Evolutionary conservation across 768 basidiomycete species (phyloP).

Genomic region (Phylloporus sp.): DNA sequence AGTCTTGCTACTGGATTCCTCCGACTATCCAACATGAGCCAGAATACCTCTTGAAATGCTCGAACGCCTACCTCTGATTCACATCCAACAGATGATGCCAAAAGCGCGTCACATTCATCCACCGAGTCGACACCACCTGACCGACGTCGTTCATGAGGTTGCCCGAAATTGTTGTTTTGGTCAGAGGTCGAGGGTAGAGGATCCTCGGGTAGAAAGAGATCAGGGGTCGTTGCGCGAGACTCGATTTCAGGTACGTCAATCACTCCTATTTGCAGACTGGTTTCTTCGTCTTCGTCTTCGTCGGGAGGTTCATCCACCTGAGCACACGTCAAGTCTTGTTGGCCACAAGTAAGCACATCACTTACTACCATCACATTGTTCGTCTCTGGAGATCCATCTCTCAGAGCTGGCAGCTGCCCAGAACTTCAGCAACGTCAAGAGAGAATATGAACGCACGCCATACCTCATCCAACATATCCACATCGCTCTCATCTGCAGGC

Average conservation of each 20-base stretch:
- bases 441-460: background rate
- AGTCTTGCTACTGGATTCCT: constrained; percentile 11
- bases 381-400: background rate
- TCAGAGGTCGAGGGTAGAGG: background rate
- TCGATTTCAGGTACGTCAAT: background rate
- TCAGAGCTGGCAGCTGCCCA: constrained; percentile 1
- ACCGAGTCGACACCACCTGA: constrained; percentile 9
- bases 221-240: constrained; percentile 1
- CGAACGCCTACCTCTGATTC: constrained; percentile 9
- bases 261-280: background rate
- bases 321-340: background rate
- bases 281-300: background rate
- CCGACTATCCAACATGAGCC: constrained; percentile 11
- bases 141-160: background rate
- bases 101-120: constrained; percentile 16
- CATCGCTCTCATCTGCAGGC: background rate
- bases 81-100: background rate
- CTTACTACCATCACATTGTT: constrained; percentile 5
- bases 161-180: background rate
- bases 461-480: constrained; percentile 12
- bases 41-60: background rate
- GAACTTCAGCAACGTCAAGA: constrained; percentile 1
- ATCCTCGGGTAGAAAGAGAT: constrained; percentile 18
- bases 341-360: background rate
- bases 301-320: background rate